phyloP scores from a whole-genome alignment of 495 filamentous ascomycete species.

The Barbatosphaeria neglecta region DNA sequence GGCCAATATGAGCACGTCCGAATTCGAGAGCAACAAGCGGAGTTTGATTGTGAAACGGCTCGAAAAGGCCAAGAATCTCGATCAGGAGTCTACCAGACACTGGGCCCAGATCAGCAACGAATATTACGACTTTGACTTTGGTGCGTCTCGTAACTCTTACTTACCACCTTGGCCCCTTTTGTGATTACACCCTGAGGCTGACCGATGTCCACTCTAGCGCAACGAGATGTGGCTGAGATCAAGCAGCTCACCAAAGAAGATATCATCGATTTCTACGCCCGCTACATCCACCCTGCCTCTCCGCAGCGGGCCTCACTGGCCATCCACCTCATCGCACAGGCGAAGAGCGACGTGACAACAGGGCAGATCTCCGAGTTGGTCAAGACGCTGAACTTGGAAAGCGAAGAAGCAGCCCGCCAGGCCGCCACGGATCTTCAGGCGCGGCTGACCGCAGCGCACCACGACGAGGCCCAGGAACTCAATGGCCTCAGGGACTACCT shows the following conservation, averaged over 20 bases:
- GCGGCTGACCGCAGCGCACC: conserved; percentile 18
- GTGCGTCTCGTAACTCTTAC: too few species aligned
- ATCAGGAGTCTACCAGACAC: conserved; percentile 69
- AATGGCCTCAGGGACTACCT: conserved; percentile 23
- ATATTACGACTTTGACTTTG: conserved; percentile 76
- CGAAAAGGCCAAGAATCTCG: conserved; percentile 87
- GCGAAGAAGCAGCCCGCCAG: conserved; percentile 4
- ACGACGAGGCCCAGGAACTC: conserved; percentile 18
- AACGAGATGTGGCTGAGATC: conserved; percentile 66
- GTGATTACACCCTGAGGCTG: not conserved
- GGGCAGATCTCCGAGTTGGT: conserved; percentile 46
- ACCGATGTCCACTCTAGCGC: conserved; percentile 31
- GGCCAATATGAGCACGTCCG: conserved; percentile 64
- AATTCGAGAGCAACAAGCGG: conserved; percentile 84
- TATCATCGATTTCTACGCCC: conserved; percentile 65
- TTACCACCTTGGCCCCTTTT: too few species aligned
- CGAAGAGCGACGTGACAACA: conserved; percentile 28
- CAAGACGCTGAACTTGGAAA: conserved; percentile 16
- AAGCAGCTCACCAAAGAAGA: conserved; percentile 65
- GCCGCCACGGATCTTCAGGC: conserved; percentile 21
- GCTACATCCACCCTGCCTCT: conserved; percentile 67
- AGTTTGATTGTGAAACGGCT: conserved; percentile 79
- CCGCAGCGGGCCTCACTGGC: conserved; percentile 64
- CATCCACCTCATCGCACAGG: conserved; percentile 71
- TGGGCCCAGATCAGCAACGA: conserved; percentile 80